Conservation (phyloP, 2,329 filamentous ascomycete genomes). For the Plectosphaerella cucumerina region DNA sequence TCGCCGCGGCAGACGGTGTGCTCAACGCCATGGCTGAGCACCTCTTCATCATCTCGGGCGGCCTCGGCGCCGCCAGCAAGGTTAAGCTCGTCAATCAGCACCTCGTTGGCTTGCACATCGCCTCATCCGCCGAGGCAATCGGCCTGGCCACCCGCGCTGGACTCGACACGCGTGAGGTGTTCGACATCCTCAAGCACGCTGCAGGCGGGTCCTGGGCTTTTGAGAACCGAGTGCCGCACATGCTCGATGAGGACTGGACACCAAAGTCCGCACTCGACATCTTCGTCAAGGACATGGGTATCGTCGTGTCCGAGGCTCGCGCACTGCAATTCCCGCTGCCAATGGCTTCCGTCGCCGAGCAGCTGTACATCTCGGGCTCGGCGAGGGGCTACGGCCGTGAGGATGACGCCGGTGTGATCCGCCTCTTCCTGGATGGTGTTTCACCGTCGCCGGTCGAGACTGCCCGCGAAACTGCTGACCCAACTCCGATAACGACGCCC, state of each 20-base stretch:
- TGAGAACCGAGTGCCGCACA: conserved; percentile 49
- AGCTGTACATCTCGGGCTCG: conserved; percentile 21
- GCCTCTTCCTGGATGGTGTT: conserved; percentile 15
- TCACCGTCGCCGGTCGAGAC: conserved; percentile 1
- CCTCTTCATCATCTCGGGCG: conserved; percentile 46
- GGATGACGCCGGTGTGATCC: conserved; percentile 22
- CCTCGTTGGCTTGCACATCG: conserved; percentile 46
- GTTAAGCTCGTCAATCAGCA: conserved; percentile 52
- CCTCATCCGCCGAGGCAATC: conserved; percentile 46
- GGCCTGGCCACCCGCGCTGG: conserved; percentile 44
- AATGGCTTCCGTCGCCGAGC: conserved; percentile 27
- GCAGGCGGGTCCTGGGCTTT: conserved; percentile 47
- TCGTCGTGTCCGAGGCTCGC: conserved; percentile 23
- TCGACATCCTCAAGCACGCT: conserved; percentile 21
- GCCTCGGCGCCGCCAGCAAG: conserved; percentile 45
- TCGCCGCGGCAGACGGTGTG: conserved; percentile 48
- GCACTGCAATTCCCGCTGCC: conserved; percentile 27
- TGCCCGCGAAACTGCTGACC: conserved; percentile 1
- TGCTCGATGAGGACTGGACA: conserved; percentile 45
- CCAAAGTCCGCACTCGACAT: conserved; percentile 28
- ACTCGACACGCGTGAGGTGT: conserved; percentile 31
- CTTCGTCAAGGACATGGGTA: conserved; percentile 28
- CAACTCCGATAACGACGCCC: conserved; percentile 15
- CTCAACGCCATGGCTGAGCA: conserved; percentile 55
- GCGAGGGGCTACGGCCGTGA: conserved; percentile 21